Evolutionary conservation across 1,139 yeast genomes (phyloP).

Genomic region (Kodamaea derodonti): DNA sequence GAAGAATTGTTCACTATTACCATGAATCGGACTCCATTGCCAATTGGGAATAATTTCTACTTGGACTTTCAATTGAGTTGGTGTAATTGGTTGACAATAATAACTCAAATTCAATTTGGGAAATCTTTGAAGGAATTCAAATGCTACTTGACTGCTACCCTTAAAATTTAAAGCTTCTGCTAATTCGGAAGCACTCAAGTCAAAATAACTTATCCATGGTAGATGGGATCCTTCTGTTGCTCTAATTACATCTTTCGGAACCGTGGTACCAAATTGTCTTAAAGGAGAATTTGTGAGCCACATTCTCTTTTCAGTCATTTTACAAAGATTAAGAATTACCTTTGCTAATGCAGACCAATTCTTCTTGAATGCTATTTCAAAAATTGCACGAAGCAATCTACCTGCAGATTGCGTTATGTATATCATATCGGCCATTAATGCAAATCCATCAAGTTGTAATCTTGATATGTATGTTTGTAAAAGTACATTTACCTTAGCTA

Average conservation of each 20-base stretch:
- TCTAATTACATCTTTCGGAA: slow-evolving; percentile 65
- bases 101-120: slow-evolving; percentile 63
- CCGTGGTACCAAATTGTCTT: slow-evolving; percentile 66
- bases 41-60: slow-evolving; percentile 69
- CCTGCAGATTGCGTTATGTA: slow-evolving; percentile 94
- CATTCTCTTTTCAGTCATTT: slow-evolving; percentile 74
- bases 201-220: slow-evolving; percentile 79
- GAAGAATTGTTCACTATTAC: slow-evolving; percentile 60
- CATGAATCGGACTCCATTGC: slow-evolving; percentile 64
- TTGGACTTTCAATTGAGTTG: slow-evolving; percentile 60
- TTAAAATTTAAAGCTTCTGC: slow-evolving; percentile 80
- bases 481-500: slow-evolving; percentile 75
- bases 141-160: slow-evolving; percentile 59
- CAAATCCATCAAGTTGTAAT: slow-evolving; percentile 78
- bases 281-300: slow-evolving; percentile 89
- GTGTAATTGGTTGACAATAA: slow-evolving; percentile 72
- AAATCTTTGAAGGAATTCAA: slow-evolving; percentile 62
- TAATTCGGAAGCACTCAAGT: slow-evolving; percentile 67
- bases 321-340: slow-evolving; percentile 59
- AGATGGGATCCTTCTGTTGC: slow-evolving; percentile 77
- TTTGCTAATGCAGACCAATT: slow-evolving; percentile 71
- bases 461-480: slow-evolving; percentile 83
- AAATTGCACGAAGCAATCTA: slow-evolving; percentile 78
- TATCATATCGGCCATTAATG: slow-evolving; percentile 89
- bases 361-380: slow-evolving; percentile 68